Conservation (phyloP, 2,329 filamentous ascomycete species). For the Aspergillus spinulosporus region DNA sequence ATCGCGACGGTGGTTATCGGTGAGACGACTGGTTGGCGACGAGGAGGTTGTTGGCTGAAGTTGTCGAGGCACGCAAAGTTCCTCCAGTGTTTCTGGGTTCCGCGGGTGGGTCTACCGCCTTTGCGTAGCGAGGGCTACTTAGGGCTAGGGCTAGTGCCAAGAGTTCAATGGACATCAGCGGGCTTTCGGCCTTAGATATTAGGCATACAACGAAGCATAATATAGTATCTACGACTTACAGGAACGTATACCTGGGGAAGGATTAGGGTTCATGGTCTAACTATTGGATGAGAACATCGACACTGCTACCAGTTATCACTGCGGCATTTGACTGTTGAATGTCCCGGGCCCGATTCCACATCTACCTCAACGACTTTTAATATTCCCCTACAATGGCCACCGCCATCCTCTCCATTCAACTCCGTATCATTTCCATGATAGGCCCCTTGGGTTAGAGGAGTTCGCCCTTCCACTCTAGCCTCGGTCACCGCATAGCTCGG, state of each 20-base stretch:
- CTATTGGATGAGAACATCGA: background rate
- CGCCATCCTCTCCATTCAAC: background rate
- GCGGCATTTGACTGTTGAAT: background rate
- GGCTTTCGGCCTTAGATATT: background rate
- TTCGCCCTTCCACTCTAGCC: constrained; percentile 14
- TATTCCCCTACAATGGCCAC: constrained; percentile 12
- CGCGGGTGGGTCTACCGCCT: constrained; percentile 26
- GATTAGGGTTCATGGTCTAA: background rate
- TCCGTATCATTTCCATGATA: background rate
- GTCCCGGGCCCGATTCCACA: constrained; percentile 20
- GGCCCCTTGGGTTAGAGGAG: background rate
- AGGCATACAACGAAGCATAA: constrained; percentile 2
- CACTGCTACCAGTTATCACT: background rate
- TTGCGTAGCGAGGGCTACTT: constrained; percentile 43
- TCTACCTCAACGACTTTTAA: constrained; percentile 27
- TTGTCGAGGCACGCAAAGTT: constrained; percentile 21
- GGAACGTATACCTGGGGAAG: background rate
- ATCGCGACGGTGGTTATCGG: constrained; percentile 43
- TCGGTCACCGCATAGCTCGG: constrained; percentile 16
- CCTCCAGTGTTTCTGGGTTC: constrained; percentile 26
- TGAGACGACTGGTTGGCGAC: constrained; percentile 36
- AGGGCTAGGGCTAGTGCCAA: constrained; percentile 42
- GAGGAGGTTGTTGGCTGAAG: constrained; percentile 29
- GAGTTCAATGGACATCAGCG: background rate
- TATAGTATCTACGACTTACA: no score